Base-by-base conservation (phyloP, 2,329 filamentous ascomycete genomes). In the Cephalotrichum gorgonifer region DNA sequence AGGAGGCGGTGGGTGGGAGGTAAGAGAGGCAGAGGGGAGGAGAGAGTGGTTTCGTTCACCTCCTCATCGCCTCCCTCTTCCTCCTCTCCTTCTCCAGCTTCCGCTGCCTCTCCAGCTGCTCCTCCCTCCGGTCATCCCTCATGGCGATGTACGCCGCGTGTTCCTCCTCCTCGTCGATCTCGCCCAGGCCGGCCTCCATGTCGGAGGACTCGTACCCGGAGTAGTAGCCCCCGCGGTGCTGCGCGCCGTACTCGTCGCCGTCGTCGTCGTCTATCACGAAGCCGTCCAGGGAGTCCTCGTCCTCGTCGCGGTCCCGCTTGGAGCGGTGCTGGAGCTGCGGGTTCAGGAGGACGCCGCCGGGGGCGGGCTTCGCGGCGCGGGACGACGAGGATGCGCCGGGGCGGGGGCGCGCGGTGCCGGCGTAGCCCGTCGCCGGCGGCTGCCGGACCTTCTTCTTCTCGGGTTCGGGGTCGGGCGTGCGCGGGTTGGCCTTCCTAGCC, bases 151-250 rank as follows among this genome's bases (percentile, higher is more conserved):
- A 64, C 52, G 83, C 75, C 2, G 85, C 83, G 45, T 68, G 60
- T 43, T 72, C 68, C 61, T 91, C 86, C 62, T 91, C 86, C 31
- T 75, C 69, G 52, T 88, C 84, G 47, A 90, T 78, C 56, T 89
- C 85, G 52, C 82, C 83, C 33, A 84, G 62, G 30, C 84, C 85
- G 2, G 84, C 86, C 62, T 89, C 85, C 83, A 89, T 89, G 57
- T 88, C 86, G 6, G 83, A 87, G 5, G 82, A 85, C 6, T 62
- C 79, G 49, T 85, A 84, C 1, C 79, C 82, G 3, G 70, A 75
- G 54, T 86, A 83, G 25, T 55, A 55, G 6, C 20, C 30, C 11
- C 66, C 64, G 28, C 64, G 68, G 7, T 66, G 63, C 12, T 54
- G 62, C 4, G 54, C 57, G 28, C 58, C 57, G 2, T 61, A 64